Base-by-base conservation (phyloP, 495 filamentous ascomycete species). In the Penicillium silybi region DNA sequence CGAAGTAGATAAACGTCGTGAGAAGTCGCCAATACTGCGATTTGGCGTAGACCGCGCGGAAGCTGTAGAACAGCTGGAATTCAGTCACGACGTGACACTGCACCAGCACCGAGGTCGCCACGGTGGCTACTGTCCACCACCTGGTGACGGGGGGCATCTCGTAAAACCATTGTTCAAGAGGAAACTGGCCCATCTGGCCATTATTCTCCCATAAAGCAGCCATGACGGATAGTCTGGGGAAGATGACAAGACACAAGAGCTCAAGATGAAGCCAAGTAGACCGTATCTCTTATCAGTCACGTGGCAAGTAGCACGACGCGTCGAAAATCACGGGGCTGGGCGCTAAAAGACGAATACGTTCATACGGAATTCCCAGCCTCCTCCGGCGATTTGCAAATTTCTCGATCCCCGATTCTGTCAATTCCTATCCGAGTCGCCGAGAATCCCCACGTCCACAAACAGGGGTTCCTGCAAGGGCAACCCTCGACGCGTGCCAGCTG, bases 41-140 rank as follows among this genome's bases (percentile, higher is more conserved):
- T 71, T 95, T 95, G 48, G 84, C 68, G 64, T 95, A 98, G 47
- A 97, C 93, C 11, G 90, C 84, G 29, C 88, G 84, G 65, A 91
- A 91, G 78, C 89, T 96, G 75, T 97, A 97, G 73, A 97, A 98
- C 18, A 98, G 82, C 71, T 96, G 90, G 67, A 95, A 95, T 41
- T 90, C 90, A 2, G 85, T 89, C 53, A 97, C 71, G 63, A 97
- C 83, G 62, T 92, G 80, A 70, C 92, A 97, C 66, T 98, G 95
- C 4, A 97, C 90, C 46, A 97, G 76, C 4, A 90, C 85, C 59
- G 89, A 92, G n/a, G 85, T 92, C 41, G 86, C 76, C 15, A 97
- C 85, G 0, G 90, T 95, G 35, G 91, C 91, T 5, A 88, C 91
- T 13, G 95, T 98, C 93, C 93, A 98, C 82, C 86, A 92, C 42